Evolutionary conservation across 2,329 filamentous ascomycete species (phyloP), one percentile per base, ranked within the genome.

Genomic region (Calonectria henricotiae): DNA sequence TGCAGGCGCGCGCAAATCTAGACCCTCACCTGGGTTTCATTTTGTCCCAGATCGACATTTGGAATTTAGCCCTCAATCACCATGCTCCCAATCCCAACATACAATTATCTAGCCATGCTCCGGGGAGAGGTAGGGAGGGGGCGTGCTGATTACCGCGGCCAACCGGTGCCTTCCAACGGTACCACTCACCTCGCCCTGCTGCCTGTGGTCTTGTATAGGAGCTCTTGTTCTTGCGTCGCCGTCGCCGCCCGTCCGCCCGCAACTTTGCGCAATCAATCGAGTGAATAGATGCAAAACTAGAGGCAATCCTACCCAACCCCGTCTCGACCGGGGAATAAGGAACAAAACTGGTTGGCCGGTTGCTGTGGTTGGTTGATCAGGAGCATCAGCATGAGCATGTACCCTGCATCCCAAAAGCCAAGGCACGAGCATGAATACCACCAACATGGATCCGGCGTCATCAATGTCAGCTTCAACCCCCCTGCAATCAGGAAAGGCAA

Each of bases 371-470:
- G 67, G 67, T 25, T 46, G 39, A 47, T 41, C 60, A 30, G 2
- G 41, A 41, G 54, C 51, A 60, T 67, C 54, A 49, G 51, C 41
- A 27, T 39, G 43, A 63, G 61, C 43, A 63, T 32, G 39, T 65
- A 49, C 30, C 44, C 43, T 39, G 43, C 32, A 51, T 41, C 61
- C 35, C 43, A 35, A 64, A 47, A 43, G 35, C 46, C 62, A 54
- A 64, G 62, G 54, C 32, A 39, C 27, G 58, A 46, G 58, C 46
- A 67, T 51, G 58, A 67, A 49, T 55, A 47, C 17, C 46, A 67
- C 65, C n/a, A 44, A 39, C 58, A 67, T 67, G 65, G 65, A 54
- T 62, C 65, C 46, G 30, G 55, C 49, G 55, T 67, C 65, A 67
- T 62, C 65, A 67, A 62, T 62, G 65, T 62, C 65, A 66, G 65